Conservation (phyloP, 441 rosid genomes). For the Rhodomyrtus psidioides region DNA sequence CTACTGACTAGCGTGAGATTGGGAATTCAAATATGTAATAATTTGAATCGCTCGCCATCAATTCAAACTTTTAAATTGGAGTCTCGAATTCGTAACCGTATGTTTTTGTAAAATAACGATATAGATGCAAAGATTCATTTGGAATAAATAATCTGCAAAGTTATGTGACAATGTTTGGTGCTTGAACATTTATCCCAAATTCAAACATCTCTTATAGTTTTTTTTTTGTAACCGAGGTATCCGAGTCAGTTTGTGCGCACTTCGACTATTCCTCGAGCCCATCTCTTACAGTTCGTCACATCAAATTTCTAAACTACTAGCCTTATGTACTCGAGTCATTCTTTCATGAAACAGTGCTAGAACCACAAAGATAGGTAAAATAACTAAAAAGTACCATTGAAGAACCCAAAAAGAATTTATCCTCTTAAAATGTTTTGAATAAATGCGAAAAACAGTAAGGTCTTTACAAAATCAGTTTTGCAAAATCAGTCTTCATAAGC, state of each 20-base stretch:
- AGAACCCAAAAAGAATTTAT: neutral
- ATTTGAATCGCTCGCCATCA: neutral
- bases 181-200: neutral
- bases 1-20: neutral
- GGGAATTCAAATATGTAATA: neutral
- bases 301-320: neutral
- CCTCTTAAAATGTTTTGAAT: neutral
- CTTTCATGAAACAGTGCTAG: neutral
- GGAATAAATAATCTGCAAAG: neutral
- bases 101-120: neutral
- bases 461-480: neutral
- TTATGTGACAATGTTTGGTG: neutral
- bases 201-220: neutral
- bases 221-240: no score
- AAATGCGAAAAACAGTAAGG: neutral
- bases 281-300: neutral
- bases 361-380: neutral
- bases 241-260: no score
- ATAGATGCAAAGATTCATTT: neutral
- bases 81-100: neutral
- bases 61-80: neutral
- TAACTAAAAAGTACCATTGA: neutral
- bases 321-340: neutral
- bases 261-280: no score
- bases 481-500: neutral